Conservation (phyloP, 2,329 filamentous ascomycete species). For the Pseudocercospora fijiensis region DNA sequence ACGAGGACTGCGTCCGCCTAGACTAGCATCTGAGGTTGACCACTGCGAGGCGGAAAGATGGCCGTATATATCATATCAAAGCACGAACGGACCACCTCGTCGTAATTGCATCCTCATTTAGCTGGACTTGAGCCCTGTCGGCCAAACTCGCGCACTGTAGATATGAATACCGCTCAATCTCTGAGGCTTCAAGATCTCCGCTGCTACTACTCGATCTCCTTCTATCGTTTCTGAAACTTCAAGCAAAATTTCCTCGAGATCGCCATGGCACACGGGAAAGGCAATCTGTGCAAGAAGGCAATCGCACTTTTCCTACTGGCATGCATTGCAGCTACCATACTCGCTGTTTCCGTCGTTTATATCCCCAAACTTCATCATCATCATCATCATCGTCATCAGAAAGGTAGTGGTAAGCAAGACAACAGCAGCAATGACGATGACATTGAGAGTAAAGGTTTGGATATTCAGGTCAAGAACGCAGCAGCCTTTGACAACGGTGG, state of each 20-base stretch:
- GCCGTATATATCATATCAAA: neutral
- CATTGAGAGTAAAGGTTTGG: neutral
- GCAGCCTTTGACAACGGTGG: conserved; percentile 33
- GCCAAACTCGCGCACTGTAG: neutral
- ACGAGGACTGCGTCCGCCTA: neutral
- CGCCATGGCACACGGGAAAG: conserved; percentile 11
- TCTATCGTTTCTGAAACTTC: neutral
- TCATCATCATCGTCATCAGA: neutral
- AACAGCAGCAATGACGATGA: neutral
- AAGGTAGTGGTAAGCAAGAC: neutral
- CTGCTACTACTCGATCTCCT: neutral
- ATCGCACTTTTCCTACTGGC: conserved; percentile 7
- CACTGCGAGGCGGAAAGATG: neutral
- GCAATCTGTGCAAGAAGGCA: conserved; percentile 6
- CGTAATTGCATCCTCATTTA: neutral
- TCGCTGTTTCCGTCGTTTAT: conserved; percentile 13
- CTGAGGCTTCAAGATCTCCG: neutral
- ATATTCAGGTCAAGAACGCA: conserved; percentile 34
- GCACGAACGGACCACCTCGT: neutral
- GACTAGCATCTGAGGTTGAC: neutral
- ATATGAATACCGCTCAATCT: neutral
- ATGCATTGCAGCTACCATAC: conserved; percentile 13
- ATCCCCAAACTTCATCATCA: conserved; percentile 8
- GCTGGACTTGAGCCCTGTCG: neutral
- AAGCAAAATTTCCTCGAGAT: neutral